phyloP scores from a whole-genome alignment of 345 rosid species.

The Camelina sativa region DNA sequence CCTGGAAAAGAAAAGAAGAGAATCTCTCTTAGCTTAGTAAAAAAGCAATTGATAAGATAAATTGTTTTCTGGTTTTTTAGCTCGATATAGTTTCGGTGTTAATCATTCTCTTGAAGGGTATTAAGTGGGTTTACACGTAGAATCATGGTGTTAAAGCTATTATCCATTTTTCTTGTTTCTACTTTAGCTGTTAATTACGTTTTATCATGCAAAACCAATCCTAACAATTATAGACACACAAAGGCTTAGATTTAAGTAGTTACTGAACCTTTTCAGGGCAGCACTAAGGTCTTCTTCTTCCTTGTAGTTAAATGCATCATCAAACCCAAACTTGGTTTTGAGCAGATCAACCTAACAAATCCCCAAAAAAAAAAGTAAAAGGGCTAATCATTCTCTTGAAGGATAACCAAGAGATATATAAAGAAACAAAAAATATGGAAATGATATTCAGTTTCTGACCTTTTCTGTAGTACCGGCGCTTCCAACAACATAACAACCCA shows the following conservation, averaged over 20 bases:
- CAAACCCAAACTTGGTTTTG: conserved; percentile 67
- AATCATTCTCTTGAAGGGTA: too few species aligned
- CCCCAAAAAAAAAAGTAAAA: background rate
- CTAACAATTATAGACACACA: conserved; percentile 13
- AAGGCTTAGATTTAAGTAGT: background rate
- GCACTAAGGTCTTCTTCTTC: conserved; percentile 58
- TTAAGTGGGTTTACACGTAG: background rate
- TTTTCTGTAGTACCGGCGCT: conserved; percentile 60
- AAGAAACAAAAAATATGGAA: background rate
- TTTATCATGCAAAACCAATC: background rate
- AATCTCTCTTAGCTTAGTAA: background rate
- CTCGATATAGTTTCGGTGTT: background rate
- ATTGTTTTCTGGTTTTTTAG: background rate
- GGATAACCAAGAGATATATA: background rate
- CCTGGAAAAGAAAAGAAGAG: background rate
- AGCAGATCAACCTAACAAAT: conserved; percentile 60
- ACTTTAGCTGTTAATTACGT: background rate
- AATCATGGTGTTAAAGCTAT: background rate
- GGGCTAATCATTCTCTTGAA: conserved; percentile 15
- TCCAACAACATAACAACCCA: conserved; percentile 63
- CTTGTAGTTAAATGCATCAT: conserved; percentile 81
- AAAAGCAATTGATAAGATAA: background rate
- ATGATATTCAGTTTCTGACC: conserved; percentile 34
- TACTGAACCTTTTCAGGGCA: conserved; percentile 61
- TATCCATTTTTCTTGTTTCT: conserved; percentile 20